Base-by-base conservation (phyloP, 164 flowering plant species). In the Buxus sempervirens region DNA sequence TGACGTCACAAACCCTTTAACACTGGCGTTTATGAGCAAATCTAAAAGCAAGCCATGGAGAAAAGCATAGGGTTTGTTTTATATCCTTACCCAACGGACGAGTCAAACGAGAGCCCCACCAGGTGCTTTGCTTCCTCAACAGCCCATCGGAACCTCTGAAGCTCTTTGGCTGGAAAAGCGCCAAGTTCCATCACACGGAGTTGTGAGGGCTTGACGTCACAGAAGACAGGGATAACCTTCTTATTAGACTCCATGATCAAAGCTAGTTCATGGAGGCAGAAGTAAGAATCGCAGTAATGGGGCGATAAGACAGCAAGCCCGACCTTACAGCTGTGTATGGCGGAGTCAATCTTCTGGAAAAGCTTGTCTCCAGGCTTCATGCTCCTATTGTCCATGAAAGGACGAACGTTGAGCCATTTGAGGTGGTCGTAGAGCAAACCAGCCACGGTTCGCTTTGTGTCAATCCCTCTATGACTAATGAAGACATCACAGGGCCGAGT, bases 281-380 rank as follows among this genome's bases (percentile, higher is more conserved):
- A 89, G 26, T 78, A 78, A 4, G 94, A 88, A 9, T 85, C 80
- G 41, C 86, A 83, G 51, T 85, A 89, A 2, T 73, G 76, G 0
- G 87, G 89, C 9, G 93, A 88, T 65, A 88, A 86, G 13, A 88
- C 82, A 0, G 89, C 85, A 0, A 88, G 60, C 1, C 89, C 90
- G 1, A 88, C 66, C 55, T 80, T 79, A 58, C 88, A 80, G 0
- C 63, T 61, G 0, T 42, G 55, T 8, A 89, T 81, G 3, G 77
- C 94, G 0, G 69, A 14, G 48, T 80, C 72, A 10, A 89, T 84
- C 19, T 76, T 69, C 4, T 80, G 79, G 56, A 80, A 82, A 32
- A 88, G 45, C 64, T 65, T 73, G 60, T 89, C 94, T 0, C 94
- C 94, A 2, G 94, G 88, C 66, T 77, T 83, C 94, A 87, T 84